Percentiles rank a stretch among this genome's conserved stretches.
These are phyloP conservation scores for Colletotrichum noveboracense DNA, from an alignment of 2,329 filamentous ascomycete species.

Conservation along the genomic window DNA sequence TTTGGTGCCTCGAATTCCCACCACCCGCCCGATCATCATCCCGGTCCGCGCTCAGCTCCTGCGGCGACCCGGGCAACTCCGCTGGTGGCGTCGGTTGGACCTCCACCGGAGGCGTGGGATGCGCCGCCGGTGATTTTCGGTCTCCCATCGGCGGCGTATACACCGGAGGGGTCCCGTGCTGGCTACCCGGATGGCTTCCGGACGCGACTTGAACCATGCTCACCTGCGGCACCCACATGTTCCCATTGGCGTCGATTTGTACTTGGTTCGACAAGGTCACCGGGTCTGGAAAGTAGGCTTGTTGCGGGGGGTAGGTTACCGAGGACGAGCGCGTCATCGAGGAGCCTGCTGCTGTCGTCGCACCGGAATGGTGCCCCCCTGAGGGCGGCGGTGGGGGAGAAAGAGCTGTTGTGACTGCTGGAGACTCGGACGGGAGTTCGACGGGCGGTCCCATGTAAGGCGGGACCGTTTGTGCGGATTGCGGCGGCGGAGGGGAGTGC, in stretches of 20 bases:
- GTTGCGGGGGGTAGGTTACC: slow-evolving; percentile 8
- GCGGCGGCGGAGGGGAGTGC: neutral
- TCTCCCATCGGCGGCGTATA: slow-evolving; percentile 13
- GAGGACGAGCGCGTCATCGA: neutral
- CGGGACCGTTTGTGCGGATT: slow-evolving; percentile 19
- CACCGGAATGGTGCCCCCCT: neutral
- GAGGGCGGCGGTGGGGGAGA: neutral
- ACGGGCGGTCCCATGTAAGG: slow-evolving; percentile 28
- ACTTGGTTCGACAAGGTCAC: slow-evolving; percentile 18
- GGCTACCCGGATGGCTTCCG: neutral
- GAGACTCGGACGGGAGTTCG: slow-evolving; percentile 28
- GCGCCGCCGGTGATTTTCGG: neutral
- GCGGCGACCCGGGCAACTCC: neutral
- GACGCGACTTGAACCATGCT: slow-evolving; percentile 31
- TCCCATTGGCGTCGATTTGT: slow-evolving; percentile 35
- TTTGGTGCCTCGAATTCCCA: slow-evolving; percentile 1
- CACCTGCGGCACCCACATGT: slow-evolving; percentile 37
- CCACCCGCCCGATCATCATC: neutral
- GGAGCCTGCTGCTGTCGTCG: neutral
- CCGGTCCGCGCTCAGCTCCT: slow-evolving; percentile 13
- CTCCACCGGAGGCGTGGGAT: neutral
- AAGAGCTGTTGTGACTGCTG: neutral
- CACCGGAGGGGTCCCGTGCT: neutral
- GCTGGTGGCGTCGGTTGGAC: neutral
- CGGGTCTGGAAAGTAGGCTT: slow-evolving; percentile 15